Percentiles rank a stretch among this genome's conserved stretches.
Evolutionary conservation across 2,329 filamentous ascomycete genomes (phyloP).

Genomic region (Ascochyta fabae): DNA sequence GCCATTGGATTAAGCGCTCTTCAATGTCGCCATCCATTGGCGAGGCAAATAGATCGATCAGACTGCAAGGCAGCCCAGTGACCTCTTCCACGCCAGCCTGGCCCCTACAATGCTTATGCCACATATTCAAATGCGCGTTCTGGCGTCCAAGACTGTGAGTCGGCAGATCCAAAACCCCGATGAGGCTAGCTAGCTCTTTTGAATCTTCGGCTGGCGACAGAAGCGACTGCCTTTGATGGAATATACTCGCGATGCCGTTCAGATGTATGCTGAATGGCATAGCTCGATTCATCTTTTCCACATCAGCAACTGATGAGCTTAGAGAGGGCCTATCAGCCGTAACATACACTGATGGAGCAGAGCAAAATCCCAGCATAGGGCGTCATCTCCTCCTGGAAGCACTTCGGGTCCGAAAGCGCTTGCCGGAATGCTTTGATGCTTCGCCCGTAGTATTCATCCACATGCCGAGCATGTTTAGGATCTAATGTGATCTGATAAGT

Average conservation of each 20-base stretch:
- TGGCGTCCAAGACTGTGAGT: conserved; percentile 11
- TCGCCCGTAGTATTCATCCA: conserved; percentile 12
- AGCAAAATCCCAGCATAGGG: conserved; percentile 10
- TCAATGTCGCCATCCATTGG: conserved; percentile 4
- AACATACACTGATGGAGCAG: conserved; percentile 11
- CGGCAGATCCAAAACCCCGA: conserved; percentile 12
- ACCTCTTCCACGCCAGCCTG: conserved; percentile 11
- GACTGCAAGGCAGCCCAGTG: conserved; percentile 6
- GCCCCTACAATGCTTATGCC: conserved; percentile 10
- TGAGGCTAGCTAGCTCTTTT: conserved; percentile 8
- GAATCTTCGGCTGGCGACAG: background rate
- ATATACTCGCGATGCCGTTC: conserved; percentile 13
- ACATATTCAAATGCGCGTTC: conserved; percentile 8
- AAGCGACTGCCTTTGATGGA: conserved; percentile 1
- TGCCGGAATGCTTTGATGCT: conserved; percentile 12
- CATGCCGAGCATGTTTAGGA: conserved; percentile 6
- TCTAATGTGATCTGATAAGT: conserved; percentile 14
- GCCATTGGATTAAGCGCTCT: conserved; percentile 10
- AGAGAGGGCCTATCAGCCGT: background rate
- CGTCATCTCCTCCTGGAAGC: conserved; percentile 11
- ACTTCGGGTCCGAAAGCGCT: conserved; percentile 1
- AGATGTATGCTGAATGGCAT: conserved; percentile 18
- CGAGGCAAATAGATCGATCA: conserved; percentile 11
- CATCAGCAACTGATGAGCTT: background rate
- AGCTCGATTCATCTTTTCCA: conserved; percentile 11